A percentile compares a stretch with the other conserved stretches of the same genome.
Evolutionary conservation across 176 grass and related monocot species (phyloP).

Genomic region (Calamus simplicifolius): DNA sequence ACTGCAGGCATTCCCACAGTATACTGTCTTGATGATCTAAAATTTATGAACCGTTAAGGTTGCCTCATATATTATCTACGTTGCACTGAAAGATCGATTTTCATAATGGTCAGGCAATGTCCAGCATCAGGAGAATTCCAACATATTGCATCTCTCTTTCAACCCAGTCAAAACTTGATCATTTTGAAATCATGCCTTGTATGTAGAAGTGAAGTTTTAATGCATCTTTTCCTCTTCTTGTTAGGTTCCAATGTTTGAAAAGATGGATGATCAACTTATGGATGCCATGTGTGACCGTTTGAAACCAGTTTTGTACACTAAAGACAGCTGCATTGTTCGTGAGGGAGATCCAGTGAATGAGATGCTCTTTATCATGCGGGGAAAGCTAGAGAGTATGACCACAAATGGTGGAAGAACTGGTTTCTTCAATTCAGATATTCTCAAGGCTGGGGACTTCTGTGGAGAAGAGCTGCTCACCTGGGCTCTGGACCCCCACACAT

Average conservation of each 20-base stretch:
- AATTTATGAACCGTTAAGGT: no score
- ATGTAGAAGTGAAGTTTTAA: no score
- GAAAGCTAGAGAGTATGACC: conserved; percentile 66
- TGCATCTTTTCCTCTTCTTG: no score
- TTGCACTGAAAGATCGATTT: no score
- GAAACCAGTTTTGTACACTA: conserved; percentile 73
- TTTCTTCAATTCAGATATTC: conserved; percentile 67
- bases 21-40: no score
- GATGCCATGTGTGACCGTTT: conserved; percentile 87
- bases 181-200: no score
- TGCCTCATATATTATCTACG: no score
- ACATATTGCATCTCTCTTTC: no score
- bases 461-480: conserved; percentile 95
- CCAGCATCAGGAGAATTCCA: no score
- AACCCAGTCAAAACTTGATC: no score
- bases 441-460: conserved; percentile 86
- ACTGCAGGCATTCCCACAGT: no score
- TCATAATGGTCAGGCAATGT: no score
- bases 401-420: conserved; percentile 89
- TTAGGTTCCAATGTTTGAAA: conserved; percentile 93
- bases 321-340: conserved; percentile 63
- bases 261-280: conserved; percentile 89
- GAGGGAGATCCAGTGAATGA: conserved; percentile 92
- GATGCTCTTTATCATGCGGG: conserved; percentile 97
- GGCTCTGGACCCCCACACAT: conserved; percentile 64